Base-by-base conservation (phyloP, 2,329 filamentous ascomycete genomes). In the Ophiostoma fasciatum region DNA sequence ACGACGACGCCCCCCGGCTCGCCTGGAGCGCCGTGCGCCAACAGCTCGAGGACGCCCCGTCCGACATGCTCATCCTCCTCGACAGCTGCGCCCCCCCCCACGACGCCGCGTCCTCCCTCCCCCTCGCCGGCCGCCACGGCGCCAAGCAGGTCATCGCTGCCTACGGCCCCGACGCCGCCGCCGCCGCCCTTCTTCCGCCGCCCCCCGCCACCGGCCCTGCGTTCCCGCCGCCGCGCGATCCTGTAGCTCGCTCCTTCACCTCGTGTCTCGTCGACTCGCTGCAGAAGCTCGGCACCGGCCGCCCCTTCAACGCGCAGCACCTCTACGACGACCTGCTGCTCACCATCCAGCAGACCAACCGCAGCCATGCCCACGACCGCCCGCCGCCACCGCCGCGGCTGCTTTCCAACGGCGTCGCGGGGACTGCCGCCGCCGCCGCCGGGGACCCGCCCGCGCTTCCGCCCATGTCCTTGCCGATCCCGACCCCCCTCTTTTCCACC, bases 71-170 rank as follows among this genome's bases (percentile, higher is more conserved):
- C 12, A 55, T 78, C 5, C 54, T 78, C 11, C 59, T 78, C 19
- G 74, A 78, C 50, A 70, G 68, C n/a, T 75, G 71, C 47, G 63
- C 67, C 10, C 51, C 67, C 10, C 51, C 66, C n/a, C 60, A 62
- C 21, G 67, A 76, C 42, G 57, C 60, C 10, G n/a, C n/a, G n/a
- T n/a, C n/a, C n/a, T n/a, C n/a, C n/a, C n/a, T n/a, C n/a, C 56
- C 64, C 2, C 53, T 62, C 34, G 57, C 63, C 5, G 65, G 67
- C 18, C 67, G 63, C 40, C 62, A 68, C 46, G 71, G 71, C 20
- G 54, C 65, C 15, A 78, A 78, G 51, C 72, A 78, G 50, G 64
- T 65, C 30, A 74, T 78, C 45, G 71, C 73, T 6, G 70, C 72
- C n/a, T 68, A 61, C 46, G 62, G 60, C 1, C 59, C 64, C 7